Evolutionary conservation across 257 asterid genomes (phyloP).

Genomic region (Primulina tabacum): DNA sequence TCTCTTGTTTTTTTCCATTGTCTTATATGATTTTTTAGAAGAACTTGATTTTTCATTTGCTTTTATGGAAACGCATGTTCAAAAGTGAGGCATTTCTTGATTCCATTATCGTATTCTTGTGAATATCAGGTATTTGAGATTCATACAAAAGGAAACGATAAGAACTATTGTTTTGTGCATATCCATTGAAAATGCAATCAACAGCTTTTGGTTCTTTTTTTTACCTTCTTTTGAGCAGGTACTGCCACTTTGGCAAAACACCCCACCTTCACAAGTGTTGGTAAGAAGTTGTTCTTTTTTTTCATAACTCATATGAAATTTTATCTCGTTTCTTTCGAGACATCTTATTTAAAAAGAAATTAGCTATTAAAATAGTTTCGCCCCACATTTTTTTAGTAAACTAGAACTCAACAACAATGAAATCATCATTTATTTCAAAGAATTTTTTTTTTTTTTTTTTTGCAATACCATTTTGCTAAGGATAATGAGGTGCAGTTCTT

Average conservation of each 20-base stretch:
- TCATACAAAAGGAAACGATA: too few species aligned
- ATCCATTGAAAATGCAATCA: not conserved
- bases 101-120: constrained; percentile 2
- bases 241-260: not conserved
- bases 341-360: too few species aligned
- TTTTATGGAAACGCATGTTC: not conserved
- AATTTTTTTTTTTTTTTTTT: too few species aligned
- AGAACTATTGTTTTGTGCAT: too few species aligned
- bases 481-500: not conserved
- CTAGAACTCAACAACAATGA: too few species aligned
- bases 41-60: not conserved
- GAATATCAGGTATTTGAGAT: not conserved
- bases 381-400: too few species aligned
- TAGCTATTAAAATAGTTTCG: too few species aligned
- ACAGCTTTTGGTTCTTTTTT: not conserved
- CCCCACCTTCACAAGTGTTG: not conserved
- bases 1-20: not conserved
- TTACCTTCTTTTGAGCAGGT: not conserved
- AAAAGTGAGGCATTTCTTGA: not conserved
- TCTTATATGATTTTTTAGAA: not conserved
- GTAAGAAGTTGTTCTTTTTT: too few species aligned
- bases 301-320: too few species aligned
- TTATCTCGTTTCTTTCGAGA: too few species aligned
- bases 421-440: too few species aligned
- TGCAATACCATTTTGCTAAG: not conserved